These are phyloP conservation scores for Xylariales sp. DNA, from an alignment of 2,329 filamentous ascomycete species.

Conservation along the genomic window DNA sequence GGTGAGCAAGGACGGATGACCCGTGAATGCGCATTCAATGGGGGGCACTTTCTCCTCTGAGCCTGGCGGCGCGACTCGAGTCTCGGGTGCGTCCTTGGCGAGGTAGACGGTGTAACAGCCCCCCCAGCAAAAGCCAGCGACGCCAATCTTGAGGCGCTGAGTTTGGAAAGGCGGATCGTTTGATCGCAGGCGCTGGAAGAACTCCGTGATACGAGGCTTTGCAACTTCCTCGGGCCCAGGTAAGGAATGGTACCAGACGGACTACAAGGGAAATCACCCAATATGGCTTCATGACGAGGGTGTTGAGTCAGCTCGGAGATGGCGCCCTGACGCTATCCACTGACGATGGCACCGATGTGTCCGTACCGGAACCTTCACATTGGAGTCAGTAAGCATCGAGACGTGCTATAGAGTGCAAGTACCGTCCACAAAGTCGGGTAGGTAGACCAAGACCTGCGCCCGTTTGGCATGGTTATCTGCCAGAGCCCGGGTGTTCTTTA, in stretches of 20 bases:
- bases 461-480: slow-evolving; percentile 44
- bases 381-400: not conserved
- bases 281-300: slow-evolving; percentile 8
- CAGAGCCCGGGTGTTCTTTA: slow-evolving; percentile 42
- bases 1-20: slow-evolving; percentile 35
- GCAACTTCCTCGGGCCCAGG: slow-evolving; percentile 21
- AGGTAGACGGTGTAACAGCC: slow-evolving; percentile 40
- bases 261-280: not conserved
- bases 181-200: slow-evolving; percentile 28
- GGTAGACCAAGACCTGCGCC: slow-evolving; percentile 38
- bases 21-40: slow-evolving; percentile 39
- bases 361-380: slow-evolving; percentile 1
- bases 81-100: slow-evolving; percentile 24
- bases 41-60: slow-evolving; percentile 21
- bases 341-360: slow-evolving; percentile 3
- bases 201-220: slow-evolving; percentile 30
- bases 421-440: slow-evolving; percentile 50
- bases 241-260: slow-evolving; percentile 17
- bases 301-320: slow-evolving; percentile 6
- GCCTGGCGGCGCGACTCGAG: slow-evolving; percentile 6
- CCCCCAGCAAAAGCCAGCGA: slow-evolving; percentile 51
- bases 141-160: slow-evolving; percentile 36
- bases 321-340: slow-evolving; percentile 9
- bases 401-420: not conserved
- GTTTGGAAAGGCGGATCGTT: not conserved